Percentiles rank a stretch among this genome's conserved stretches.
Conservation (phyloP, 352 stramenopile genomes). For the Ophiocytium majus region DNA sequence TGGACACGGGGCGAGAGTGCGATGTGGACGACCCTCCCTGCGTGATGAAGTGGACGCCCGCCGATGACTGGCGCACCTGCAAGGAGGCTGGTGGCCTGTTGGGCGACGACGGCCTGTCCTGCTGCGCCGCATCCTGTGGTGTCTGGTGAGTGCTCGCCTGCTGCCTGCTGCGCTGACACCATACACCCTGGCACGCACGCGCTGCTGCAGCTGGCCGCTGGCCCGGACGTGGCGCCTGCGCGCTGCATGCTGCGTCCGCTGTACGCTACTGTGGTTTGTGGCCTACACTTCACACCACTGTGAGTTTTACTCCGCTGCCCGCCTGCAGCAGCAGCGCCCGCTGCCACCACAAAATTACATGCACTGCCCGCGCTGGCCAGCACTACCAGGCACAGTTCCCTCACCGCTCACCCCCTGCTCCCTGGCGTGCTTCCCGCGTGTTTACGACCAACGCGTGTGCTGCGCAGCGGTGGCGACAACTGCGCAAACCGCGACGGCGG, state of each 20-base stretch:
- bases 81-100: neutral
- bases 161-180: neutral
- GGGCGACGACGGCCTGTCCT: neutral
- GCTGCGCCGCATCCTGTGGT: neutral
- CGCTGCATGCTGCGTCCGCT: too few species aligned
- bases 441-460: neutral
- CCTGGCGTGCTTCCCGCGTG: neutral
- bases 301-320: neutral
- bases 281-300: neutral
- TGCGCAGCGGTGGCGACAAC: neutral
- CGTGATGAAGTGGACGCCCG: neutral
- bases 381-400: too few species aligned
- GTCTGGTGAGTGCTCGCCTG: neutral
- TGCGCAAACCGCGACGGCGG: neutral
- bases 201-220: too few species aligned
- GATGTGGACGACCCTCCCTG: neutral
- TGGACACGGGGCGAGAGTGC: neutral
- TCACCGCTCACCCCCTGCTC: too few species aligned
- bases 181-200: too few species aligned
- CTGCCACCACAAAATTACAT: too few species aligned
- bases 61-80: neutral
- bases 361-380: too few species aligned
- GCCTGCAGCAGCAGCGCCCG: too few species aligned
- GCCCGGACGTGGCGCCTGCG: too few species aligned
- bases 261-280: neutral